Conservation (phyloP, 345 rosid species). For the Lepidium africanum region DNA sequence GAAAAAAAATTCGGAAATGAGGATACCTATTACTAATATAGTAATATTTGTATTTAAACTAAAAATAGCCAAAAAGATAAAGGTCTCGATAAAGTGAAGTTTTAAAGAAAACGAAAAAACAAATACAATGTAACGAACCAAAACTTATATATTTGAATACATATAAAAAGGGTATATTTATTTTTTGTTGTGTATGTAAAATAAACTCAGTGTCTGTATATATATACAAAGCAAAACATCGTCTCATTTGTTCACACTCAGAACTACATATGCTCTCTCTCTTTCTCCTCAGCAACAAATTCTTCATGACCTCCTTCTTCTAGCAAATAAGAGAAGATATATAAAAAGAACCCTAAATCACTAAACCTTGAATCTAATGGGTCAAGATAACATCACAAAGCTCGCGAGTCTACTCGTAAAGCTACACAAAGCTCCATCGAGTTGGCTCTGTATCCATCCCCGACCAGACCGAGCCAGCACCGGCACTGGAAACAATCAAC, state of each 20-base stretch:
- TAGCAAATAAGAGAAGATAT: not conserved
- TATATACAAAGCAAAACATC: conserved; percentile 19
- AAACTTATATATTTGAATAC: not conserved
- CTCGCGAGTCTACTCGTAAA: conserved; percentile 22
- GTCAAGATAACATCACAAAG: conserved; percentile 22
- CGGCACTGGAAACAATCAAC: not conserved
- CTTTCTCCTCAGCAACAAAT: not conserved
- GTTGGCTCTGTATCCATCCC: conserved; percentile 27
- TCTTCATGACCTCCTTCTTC: not conserved
- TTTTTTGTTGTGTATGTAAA: not conserved
- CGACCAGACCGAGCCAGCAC: not conserved
- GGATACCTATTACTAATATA: not conserved
- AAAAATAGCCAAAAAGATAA: not conserved
- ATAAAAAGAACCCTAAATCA: not conserved
- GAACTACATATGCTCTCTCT: not conserved
- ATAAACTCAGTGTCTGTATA: not conserved
- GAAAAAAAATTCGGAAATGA: not conserved
- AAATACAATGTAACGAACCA: not conserved
- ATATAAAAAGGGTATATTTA: not conserved
- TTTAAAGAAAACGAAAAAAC: not conserved
- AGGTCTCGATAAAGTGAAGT: not conserved
- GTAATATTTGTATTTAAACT: not conserved
- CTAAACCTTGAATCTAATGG: conserved; percentile 18
- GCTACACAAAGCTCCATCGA: conserved; percentile 22
- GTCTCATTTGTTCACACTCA: conserved; percentile 20